These are phyloP conservation scores for Hylodesmum podocarpum DNA, from an alignment of 306 rosid genomes.

Conservation along the genomic window DNA sequence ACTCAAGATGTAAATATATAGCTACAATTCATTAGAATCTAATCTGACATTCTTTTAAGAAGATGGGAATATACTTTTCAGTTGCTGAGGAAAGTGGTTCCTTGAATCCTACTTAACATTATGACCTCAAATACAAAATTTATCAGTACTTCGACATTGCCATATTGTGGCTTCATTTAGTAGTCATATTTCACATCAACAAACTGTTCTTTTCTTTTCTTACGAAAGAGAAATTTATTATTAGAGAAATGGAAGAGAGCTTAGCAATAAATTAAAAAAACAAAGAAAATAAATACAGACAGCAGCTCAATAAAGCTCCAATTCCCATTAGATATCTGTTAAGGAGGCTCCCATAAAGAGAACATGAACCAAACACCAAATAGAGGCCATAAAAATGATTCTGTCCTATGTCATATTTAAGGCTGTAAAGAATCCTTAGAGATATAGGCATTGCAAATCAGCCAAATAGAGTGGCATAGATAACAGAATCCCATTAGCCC, in stretches of 20 bases:
- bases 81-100: background rate
- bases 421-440: background rate
- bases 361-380: background rate
- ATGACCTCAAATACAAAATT: background rate
- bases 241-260: background rate
- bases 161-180: background rate
- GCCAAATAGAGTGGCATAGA: background rate
- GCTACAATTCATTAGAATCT: background rate
- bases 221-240: background rate
- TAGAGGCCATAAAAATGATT: background rate
- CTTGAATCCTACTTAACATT: background rate
- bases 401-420: background rate
- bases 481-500: background rate
- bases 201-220: background rate
- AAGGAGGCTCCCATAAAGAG: background rate
- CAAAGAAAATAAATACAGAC: background rate
- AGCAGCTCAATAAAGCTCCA: background rate
- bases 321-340: background rate
- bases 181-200: background rate
- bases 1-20: background rate
- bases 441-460: background rate
- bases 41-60: background rate
- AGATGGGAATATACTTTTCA: background rate
- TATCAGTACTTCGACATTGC: background rate
- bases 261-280: background rate